Evolutionary conservation across 225 moss, liverwort and hornwort species (phyloP).

Genomic region (Thuidium tamariscinum): DNA sequence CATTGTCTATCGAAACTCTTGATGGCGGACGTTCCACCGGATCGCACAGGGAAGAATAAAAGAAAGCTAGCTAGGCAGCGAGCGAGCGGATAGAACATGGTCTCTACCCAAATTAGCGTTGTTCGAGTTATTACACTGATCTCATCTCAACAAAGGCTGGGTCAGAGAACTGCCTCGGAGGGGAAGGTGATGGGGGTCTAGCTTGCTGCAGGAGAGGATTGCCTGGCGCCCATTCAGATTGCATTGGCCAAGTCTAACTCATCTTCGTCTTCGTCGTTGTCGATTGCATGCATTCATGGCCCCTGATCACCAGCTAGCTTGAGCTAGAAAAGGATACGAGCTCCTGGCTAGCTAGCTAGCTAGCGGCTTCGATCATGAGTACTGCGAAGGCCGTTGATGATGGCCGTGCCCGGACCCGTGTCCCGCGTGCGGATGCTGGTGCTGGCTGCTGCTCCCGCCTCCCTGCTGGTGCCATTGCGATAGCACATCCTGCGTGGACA

Average conservation of each 20-base stretch:
- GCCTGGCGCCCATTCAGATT: background rate
- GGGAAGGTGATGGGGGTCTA: background rate
- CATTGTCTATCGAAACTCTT: conserved; percentile 5
- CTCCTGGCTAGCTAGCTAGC: background rate
- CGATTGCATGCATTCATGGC: background rate
- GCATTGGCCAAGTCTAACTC: background rate
- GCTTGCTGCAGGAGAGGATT: background rate
- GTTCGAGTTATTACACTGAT: conserved; percentile 21
- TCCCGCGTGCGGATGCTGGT: conserved; percentile 1
- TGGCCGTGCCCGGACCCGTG: conserved; percentile 10
- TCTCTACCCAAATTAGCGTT: background rate
- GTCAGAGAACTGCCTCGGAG: background rate
- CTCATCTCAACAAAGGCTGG: conserved; percentile 11
- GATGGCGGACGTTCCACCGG: background rate
- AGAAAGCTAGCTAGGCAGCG: background rate
- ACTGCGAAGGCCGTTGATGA: conserved; percentile 35
- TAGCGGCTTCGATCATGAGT: conserved; percentile 7
- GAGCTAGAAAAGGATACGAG: background rate
- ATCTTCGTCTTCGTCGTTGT: background rate
- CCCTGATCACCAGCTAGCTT: background rate
- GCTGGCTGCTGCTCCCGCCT: conserved; percentile 15
- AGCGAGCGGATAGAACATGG: background rate
- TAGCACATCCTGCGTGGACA: conserved; percentile 42
- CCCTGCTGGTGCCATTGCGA: conserved; percentile 23
- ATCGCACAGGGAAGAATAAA: conserved; percentile 8